phyloP scores from a whole-genome alignment of 2,329 filamentous ascomycete genomes.

The Neonectria hederae region DNA sequence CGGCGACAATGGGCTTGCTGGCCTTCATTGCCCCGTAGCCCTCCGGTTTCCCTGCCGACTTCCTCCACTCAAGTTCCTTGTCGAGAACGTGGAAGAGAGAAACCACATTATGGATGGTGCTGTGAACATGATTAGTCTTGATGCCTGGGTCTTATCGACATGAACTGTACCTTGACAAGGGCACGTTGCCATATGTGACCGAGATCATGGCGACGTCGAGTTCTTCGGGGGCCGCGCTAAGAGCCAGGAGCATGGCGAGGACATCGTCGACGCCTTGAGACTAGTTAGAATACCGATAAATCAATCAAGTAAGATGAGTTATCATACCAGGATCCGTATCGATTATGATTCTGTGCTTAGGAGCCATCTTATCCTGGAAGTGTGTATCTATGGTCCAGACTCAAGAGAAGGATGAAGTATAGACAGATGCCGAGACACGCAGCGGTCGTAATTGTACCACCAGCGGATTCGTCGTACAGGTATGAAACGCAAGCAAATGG shows the following conservation, averaged over 20 bases:
- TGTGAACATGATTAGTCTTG: conserved; percentile 45
- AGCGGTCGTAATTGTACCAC: not conserved
- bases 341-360: conserved; percentile 85
- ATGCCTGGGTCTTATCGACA: not conserved
- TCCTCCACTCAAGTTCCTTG: conserved; percentile 87
- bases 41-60: conserved; percentile 69
- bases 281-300: conserved; percentile 3
- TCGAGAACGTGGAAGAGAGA: conserved; percentile 92
- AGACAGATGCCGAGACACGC: not conserved
- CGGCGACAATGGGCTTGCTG: conserved; percentile 83
- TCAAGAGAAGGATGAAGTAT: not conserved
- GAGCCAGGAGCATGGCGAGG: conserved; percentile 85
- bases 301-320: too few species aligned
- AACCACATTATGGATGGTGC: conserved; percentile 87
- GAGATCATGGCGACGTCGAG: conserved; percentile 87
- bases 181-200: conserved; percentile 93
- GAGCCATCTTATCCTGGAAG: conserved; percentile 60
- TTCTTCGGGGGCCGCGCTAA: conserved; percentile 83
- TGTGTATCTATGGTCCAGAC: not conserved
- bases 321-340: conserved; percentile 87
- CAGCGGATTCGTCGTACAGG: not conserved
- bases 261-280: conserved; percentile 83
- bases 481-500: not conserved
- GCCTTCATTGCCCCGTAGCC: conserved; percentile 78
- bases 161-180: conserved; percentile 74